Evolutionary conservation across 2,329 filamentous ascomycete genomes (phyloP), one percentile per base, ranked within the genome.

Genomic region (Eurotiales sp.): DNA sequence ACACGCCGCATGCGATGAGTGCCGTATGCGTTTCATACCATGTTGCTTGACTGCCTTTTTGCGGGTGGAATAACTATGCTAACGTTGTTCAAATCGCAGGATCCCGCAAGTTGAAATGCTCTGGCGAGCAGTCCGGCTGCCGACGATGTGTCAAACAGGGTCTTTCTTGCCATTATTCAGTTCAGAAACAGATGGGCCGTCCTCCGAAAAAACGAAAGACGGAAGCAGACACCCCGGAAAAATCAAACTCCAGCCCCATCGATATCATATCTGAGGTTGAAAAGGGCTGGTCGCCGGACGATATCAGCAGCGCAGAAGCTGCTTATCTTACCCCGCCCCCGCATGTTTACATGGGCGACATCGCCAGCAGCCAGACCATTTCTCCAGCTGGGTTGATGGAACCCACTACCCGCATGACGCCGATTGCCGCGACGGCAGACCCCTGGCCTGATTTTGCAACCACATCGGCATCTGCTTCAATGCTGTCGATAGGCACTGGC

Each of bases 1-100:
- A 58, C 73, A 75, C 62, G 64, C 73, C 32, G 74, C 74, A 40
- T 77, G 74, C 57, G 74, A 77, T 57, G 74, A 76, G 56, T 77
- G 74, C 58, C 68, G 74, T 77, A 69, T 56, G 72, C 61, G 12
- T 61, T 56, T 29, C 50, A 25, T 12, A 23, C 51, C 19, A 45
- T 29, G 14, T n/a, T 17, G 40, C 37, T n/a, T n/a, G n/a, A n/a
- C n/a, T n/a, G n/a, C 17, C 15, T 15, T 21, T 8, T 17, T 37
- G 15, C 45, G 15, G 46, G 32, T 6, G 27, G 21, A 15, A 37
- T 6, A 39, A 47, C 46, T 25, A 50, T 52, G 53, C 56, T 55
- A 45, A 64, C 42, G 30, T 21, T 46, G 22, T 55, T 46, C 32
- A 15, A 21, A 32, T 19, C 8, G 42, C 52, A 76, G 73, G 73